Base-by-base conservation (phyloP, 148 eudicot genomes). In the Silene latifolia region DNA sequence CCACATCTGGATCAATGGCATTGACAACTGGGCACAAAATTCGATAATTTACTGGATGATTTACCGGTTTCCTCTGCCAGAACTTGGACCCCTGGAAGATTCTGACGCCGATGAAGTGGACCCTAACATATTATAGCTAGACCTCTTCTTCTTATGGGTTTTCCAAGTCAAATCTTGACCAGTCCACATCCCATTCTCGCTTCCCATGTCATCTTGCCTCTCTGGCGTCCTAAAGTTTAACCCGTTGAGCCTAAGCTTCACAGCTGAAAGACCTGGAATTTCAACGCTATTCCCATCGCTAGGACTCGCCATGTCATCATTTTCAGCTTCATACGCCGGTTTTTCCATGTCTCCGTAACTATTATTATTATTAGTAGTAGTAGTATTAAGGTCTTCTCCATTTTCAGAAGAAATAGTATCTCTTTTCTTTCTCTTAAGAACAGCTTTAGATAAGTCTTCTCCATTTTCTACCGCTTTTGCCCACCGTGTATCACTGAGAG, bases 381-480 rank as follows among this genome's bases (percentile, higher is more conserved):
- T 79, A 46, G 74, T 74, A 58, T 39, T 20, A 14, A 64, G 46
- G 47, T 79, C 63, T 4, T 27, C 56, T 14, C 56, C 51, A 35
- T 59, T 80, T 39, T 80, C 79, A 3, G 53, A 6, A 35, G 81
- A 48, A 70, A 85, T 65, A 18, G 25, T 73, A 5, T 87, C 92
- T 65, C 83, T 85, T 77, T 82, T 87, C 80, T 82, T 86, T 70
- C 84, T 85, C 80, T 84, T 87, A 4, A 58, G 10, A 17, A 80
- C 69, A 35, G 65, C 76, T 66, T 72, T 85, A 8, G 77, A 47
- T 29, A 75, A 17, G 12, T 83, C 86, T 25, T 88, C 89, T 57
- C 92, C 96, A 35, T 81, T 88, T 84, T 95, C 96, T 23, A 90
- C 91, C 24, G 96, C 97, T 78, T 89, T 92, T 72, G 81, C 86